Evolutionary conservation across 2,329 filamentous ascomycete species (phyloP).

Genomic region (Phoma sp.): DNA sequence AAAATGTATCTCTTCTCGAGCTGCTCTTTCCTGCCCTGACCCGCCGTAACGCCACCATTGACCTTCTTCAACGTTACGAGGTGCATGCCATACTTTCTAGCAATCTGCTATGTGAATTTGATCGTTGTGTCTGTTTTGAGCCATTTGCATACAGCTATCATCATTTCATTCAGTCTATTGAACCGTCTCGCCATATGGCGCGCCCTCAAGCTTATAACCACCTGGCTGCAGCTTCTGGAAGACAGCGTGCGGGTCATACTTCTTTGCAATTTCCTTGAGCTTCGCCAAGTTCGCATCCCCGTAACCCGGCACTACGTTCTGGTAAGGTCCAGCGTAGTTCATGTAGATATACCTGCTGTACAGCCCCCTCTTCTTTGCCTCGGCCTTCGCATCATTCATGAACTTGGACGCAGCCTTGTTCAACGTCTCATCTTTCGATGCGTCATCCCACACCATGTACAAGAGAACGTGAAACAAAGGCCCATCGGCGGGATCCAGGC

Average conservation of each 20-base stretch:
- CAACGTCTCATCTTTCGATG: slow-evolving; percentile 23
- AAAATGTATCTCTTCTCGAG: too few relatives aligned
- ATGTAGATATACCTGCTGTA: slow-evolving; percentile 49
- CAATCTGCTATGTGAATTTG: too few relatives aligned
- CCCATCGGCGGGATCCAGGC: slow-evolving; percentile 22
- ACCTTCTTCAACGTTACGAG: too few relatives aligned
- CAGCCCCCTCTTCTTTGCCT: slow-evolving; percentile 21
- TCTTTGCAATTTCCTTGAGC: slow-evolving; percentile 24
- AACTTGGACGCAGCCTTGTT: slow-evolving; percentile 18
- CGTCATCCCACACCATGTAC: slow-evolving; percentile 27
- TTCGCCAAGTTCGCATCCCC: slow-evolving; percentile 44
- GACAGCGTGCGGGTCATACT: slow-evolving; percentile 28
- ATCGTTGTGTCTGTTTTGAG: too few relatives aligned
- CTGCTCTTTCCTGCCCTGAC: too few relatives aligned
- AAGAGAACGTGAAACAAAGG: slow-evolving; percentile 23
- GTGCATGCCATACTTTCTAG: too few relatives aligned
- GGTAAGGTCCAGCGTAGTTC: slow-evolving; percentile 54
- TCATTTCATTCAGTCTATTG: too few relatives aligned
- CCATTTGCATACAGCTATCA: too few relatives aligned
- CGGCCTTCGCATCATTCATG: slow-evolving; percentile 15
- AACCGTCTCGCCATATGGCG: slow-evolving; percentile 8
- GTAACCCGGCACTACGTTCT: slow-evolving; percentile 52
- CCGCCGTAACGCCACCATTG: too few relatives aligned
- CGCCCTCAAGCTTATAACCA: slow-evolving; percentile 28
- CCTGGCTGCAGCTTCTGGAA: slow-evolving; percentile 32